Base-by-base conservation (phyloP, 176 grass and related monocot species). In the Musa schizocarpa region DNA sequence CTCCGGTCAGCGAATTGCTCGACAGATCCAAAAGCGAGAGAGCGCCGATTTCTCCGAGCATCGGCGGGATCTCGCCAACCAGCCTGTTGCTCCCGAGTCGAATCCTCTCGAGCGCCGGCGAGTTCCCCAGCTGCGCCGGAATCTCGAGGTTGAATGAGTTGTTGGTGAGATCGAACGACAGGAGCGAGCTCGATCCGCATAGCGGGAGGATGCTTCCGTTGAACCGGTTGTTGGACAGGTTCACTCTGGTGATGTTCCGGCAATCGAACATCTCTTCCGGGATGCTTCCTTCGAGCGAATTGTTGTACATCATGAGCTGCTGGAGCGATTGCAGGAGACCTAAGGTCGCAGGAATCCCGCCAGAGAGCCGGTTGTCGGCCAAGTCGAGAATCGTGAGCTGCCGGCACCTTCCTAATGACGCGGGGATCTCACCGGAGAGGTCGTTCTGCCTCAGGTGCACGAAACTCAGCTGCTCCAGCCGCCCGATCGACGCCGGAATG, bases 281-380 rank as follows among this genome's bases (percentile, higher is more conserved):
- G 52, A 96, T 54, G 63, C 68, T 63, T 34, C 93, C 93, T 74
- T 85, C 69, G 49, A 96, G 87, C 0, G 93, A 92, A 69, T 96
- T 96, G 79, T 96, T 96, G 85, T 96, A 96, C 73, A 92, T 17
- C 93, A 96, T 96, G 71, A 92, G 81, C 79, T 88, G 87, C 80
- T 90, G 54, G 19, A 96, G 89, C 0, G 89, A 76, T 16, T 71
- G 72, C 76, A 96, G 79, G 68, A 85, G 75, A 51, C 81, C 87
- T 58, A 90, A 88, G 12, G 85, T 96, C 17, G 64, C 75, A 11
- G 93, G 93, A 13, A 96, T 83, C 62, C 68, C 13, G 3, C 89
- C 87, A 13, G 87, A 81, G 25, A 96, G 82, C 11, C 74, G 83
- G 48, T 96, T 96, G 81, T 96, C 93, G 0, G 93, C 93, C 20